phyloP scores from a whole-genome alignment of 106 monocot species.

The Chionographis japonica region DNA sequence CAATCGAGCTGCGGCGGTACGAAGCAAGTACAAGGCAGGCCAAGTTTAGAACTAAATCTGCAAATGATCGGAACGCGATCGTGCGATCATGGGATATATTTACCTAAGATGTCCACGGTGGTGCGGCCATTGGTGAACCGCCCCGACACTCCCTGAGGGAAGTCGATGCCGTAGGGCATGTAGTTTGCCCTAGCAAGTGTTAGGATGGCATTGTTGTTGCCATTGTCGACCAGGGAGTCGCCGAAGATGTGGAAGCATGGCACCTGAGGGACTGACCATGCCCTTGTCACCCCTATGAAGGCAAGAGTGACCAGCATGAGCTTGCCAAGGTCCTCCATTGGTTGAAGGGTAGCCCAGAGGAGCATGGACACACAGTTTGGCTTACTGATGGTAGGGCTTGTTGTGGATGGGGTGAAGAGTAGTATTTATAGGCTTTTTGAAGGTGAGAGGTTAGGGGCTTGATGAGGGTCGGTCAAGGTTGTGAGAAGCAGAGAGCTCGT shows the following conservation, averaged over 20 bases:
- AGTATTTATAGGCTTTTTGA: neutral
- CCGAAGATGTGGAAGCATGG: conserved; percentile 88
- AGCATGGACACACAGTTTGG: too few species aligned
- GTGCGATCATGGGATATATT: neutral
- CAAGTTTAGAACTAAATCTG: neutral
- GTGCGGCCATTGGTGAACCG: conserved; percentile 85
- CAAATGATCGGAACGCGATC: neutral
- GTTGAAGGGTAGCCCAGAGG: too few species aligned
- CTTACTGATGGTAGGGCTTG: too few species aligned
- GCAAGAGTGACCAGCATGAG: neutral
- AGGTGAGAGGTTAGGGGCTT: neutral
- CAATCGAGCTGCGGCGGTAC: conserved; percentile 39
- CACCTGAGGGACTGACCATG: conserved; percentile 38
- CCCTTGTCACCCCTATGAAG: neutral
- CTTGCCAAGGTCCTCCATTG: neutral
- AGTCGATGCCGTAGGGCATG: conserved; percentile 82
- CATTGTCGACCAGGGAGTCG: conserved; percentile 84
- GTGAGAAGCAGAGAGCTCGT: neutral
- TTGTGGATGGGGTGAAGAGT: neutral
- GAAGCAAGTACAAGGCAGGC: neutral
- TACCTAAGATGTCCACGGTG: conserved; percentile 58
- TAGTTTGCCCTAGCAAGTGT: conserved; percentile 82
- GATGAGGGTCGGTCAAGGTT: neutral
- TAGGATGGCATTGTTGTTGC: conserved; percentile 73
- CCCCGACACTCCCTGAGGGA: conserved; percentile 52